A percentile compares a stretch with the other conserved stretches of the same genome.
These are phyloP conservation scores for Phialemoniopsis sp. DNA, from an alignment of 2,329 filamentous ascomycete genomes.

Conservation along the genomic window DNA sequence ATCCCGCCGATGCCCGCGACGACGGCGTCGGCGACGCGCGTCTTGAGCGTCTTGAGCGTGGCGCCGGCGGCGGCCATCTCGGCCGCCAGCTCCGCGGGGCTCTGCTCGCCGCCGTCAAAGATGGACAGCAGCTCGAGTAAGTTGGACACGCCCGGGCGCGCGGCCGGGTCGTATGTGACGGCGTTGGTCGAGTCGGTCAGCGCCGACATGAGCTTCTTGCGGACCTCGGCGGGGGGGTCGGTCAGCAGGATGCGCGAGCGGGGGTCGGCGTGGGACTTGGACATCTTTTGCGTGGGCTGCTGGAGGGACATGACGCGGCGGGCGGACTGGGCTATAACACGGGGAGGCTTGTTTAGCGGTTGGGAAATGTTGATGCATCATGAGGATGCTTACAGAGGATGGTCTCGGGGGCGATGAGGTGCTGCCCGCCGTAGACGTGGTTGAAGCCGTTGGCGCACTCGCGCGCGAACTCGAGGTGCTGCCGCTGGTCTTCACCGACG, in stretches of 20 bases:
- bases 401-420: slow-evolving; percentile 62
- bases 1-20: slow-evolving; percentile 48
- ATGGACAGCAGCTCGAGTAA: slow-evolving; percentile 76
- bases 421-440: slow-evolving; percentile 58
- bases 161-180: slow-evolving; percentile 67
- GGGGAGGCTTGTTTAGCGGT: too few relatives aligned
- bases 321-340: slow-evolving; percentile 40
- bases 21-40: slow-evolving; percentile 55
- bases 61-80: slow-evolving; percentile 21
- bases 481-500: slow-evolving; percentile 90
- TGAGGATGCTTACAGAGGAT: slow-evolving; percentile 57
- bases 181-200: slow-evolving; percentile 67
- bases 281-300: slow-evolving; percentile 82
- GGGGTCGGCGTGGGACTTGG: slow-evolving; percentile 73
- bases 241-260: slow-evolving; percentile 81
- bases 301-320: slow-evolving; percentile 88
- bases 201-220: slow-evolving; percentile 65
- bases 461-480: slow-evolving; percentile 90
- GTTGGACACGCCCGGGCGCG: slow-evolving; percentile 81
- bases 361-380: too few relatives aligned
- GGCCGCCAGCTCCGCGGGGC: slow-evolving; percentile 22
- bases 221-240: slow-evolving; percentile 61
- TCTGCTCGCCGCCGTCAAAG: slow-evolving; percentile 41
- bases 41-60: slow-evolving; percentile 59
- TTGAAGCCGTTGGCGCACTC: slow-evolving; percentile 88